Evolutionary conservation across 768 basidiomycete species (phyloP).

Genomic region (Naganishia vaughanmartiniae): DNA sequence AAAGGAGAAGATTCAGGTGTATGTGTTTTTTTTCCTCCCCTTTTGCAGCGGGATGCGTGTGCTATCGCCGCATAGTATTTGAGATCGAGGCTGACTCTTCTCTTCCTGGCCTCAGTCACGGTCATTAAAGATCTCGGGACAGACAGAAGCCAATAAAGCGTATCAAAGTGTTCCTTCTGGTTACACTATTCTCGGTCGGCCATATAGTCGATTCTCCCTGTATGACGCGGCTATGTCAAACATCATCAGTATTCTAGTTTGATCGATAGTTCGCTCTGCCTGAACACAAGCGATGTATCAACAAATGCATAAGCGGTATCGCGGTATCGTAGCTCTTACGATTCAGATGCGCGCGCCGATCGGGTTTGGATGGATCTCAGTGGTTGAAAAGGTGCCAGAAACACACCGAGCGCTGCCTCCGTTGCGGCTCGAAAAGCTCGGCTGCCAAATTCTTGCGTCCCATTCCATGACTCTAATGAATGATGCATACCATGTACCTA

Average conservation of each 20-base stretch:
- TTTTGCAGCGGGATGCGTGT: neutral
- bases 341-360: neutral
- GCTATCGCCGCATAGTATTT: neutral
- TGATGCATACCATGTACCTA: neutral
- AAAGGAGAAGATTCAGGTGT: constrained; percentile 52
- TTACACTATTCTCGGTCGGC: neutral
- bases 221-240: neutral
- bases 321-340: neutral
- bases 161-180: neutral
- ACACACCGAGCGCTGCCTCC: neutral
- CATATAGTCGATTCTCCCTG: constrained; percentile 12
- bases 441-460: neutral
- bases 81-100: constrained; percentile 6
- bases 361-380: neutral
- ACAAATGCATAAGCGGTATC: neutral
- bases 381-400: neutral
- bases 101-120: constrained; percentile 17
- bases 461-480: neutral
- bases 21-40: neutral
- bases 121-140: constrained; percentile 20
- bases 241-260: neutral
- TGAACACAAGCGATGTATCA: neutral
- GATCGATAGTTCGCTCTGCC: neutral
- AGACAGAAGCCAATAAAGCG: constrained; percentile 1
- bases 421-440: neutral